phyloP scores from a whole-genome alignment of 192 early-diverging fungal genomes.

The Coemansia sp. region DNA sequence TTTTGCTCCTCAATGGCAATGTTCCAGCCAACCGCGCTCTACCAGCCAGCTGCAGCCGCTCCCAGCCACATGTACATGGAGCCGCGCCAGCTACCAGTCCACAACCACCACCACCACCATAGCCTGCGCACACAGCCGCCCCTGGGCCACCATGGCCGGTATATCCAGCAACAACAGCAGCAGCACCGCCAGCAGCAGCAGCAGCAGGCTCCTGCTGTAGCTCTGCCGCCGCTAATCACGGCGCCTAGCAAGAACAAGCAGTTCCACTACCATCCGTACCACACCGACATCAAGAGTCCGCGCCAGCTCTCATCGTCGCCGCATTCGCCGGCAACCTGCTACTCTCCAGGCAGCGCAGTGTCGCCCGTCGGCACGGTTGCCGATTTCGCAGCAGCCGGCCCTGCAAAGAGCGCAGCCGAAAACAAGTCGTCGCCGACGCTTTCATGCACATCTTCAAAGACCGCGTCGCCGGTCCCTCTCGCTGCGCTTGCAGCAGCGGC shows the following conservation, averaged over 20 bases:
- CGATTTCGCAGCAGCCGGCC: slow-evolving; percentile 5
- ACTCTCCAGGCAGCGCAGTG: slow-evolving; percentile 24
- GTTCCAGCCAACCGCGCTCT: neutral
- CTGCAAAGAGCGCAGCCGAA: neutral
- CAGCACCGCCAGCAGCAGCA: slow-evolving; percentile 3
- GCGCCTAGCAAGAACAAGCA: neutral
- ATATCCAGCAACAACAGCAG: slow-evolving; percentile 8
- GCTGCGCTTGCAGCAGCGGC: slow-evolving; percentile 15
- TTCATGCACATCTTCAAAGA: slow-evolving; percentile 24
- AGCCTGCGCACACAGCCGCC: slow-evolving; percentile 5
- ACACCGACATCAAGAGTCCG: neutral
- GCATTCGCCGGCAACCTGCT: slow-evolving; percentile 12
- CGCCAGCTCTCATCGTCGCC: neutral
- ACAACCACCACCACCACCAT: too few species aligned
- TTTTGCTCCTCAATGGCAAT: neutral
- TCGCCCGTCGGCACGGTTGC: slow-evolving; percentile 18
- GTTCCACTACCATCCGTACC: slow-evolving; percentile 4
- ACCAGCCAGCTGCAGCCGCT: slow-evolving; percentile 9
- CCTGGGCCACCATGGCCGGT: slow-evolving; percentile 4
- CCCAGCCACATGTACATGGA: slow-evolving; percentile 25
- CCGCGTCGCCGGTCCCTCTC: slow-evolving; percentile 30
- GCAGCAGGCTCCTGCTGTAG: slow-evolving; percentile 4
- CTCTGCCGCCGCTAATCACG: slow-evolving; percentile 13
- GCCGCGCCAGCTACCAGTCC: slow-evolving; percentile 4
- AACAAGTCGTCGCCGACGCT: slow-evolving; percentile 32